Percentiles rank a stretch among this genome's conserved stretches.
Evolutionary conservation across 495 filamentous ascomycete genomes (phyloP).

Genomic region (Chaetomidium leptoderma): DNA sequence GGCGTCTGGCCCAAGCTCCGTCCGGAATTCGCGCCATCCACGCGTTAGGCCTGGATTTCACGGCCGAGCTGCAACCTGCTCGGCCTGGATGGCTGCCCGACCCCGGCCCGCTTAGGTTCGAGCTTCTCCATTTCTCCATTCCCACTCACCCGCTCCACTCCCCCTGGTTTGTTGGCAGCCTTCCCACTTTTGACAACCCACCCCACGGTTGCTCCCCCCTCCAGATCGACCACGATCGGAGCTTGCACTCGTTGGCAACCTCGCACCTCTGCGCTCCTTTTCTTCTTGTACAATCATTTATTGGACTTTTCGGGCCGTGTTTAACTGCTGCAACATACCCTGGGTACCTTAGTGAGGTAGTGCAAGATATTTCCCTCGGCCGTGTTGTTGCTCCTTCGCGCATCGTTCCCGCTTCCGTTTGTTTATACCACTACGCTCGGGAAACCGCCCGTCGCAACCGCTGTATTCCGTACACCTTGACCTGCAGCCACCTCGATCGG

Average conservation of each 20-base stretch:
- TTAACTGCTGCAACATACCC: not conserved
- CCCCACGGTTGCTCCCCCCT: conserved; percentile 9
- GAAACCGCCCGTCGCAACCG: conserved; percentile 5
- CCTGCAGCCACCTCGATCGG: conserved; percentile 4
- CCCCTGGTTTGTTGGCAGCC: conserved; percentile 7
- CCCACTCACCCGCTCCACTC: conserved; percentile 3
- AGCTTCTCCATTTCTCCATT: not conserved
- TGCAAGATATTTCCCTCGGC: not conserved
- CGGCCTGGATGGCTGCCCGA: conserved; percentile 12
- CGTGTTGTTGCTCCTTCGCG: not conserved
- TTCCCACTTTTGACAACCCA: conserved; percentile 1
- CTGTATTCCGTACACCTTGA: conserved; percentile 12
- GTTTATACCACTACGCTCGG: conserved; percentile 12
- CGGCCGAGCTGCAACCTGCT: conserved; percentile 8
- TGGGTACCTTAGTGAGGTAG: no score
- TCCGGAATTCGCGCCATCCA: conserved; percentile 10
- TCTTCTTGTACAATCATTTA: conserved; percentile 13
- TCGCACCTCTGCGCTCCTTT: not conserved
- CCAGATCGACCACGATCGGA: conserved; percentile 11
- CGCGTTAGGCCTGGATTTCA: conserved; percentile 8
- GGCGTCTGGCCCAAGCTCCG: not conserved
- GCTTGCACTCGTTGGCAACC: not conserved
- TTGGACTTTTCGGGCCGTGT: not conserved
- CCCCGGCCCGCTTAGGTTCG: conserved; percentile 4
- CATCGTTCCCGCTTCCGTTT: not conserved